Base-by-base conservation (phyloP, 2,329 filamentous ascomycete genomes). In the Lasiodiplodia gonubiensis region DNA sequence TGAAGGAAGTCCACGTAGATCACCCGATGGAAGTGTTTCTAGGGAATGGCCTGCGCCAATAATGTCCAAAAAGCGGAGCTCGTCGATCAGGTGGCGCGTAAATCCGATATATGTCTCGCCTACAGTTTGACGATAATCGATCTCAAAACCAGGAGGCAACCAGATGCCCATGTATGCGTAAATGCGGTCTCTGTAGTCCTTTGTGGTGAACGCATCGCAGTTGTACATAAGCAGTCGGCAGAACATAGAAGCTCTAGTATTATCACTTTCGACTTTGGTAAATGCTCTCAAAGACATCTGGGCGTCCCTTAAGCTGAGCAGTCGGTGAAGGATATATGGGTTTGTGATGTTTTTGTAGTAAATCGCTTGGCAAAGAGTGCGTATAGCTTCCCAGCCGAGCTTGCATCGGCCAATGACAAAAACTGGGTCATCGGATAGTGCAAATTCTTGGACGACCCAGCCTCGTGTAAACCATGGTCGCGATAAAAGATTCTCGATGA, bases 11-110 rank as follows among this genome's bases (percentile, higher is more conserved):
- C 30, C 11, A 12, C 16, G 12, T 39, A 3, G 10, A 21, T 11
- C 8, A 14, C 1, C 8, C 37, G 3, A 2, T 4, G 2, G n/a
- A 2, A 7, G 7, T 4, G 10, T 21, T 37, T 3, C 2, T 2
- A 23, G 53, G 30, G 30, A 12, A 23, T 12, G 18, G 8, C 53
- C 33, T 21, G 33, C 53, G 12, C 30, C 30, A 4, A 37, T 14
- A 23, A 55, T 37, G 11, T 55, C 53, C n/a, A 55, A 12, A 8
- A 55, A 2, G 1, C n/a, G n/a, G 10, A 37, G 6, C 18, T 37
- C n/a, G 7, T 55, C 53, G 18, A 55, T 33, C 33, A 55, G 7
- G 25, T 55, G 11, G 30, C 30, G 30, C n/a, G 53, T 55, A 30
- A 55, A 37, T 10, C 33, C 11, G 8, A 23, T 35, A n/a, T 55